A percentile compares a stretch with the other conserved stretches of the same genome.
Evolutionary conservation across 2,329 filamentous ascomycete species (phyloP).

Genomic region (Aspergillus terreus): DNA sequence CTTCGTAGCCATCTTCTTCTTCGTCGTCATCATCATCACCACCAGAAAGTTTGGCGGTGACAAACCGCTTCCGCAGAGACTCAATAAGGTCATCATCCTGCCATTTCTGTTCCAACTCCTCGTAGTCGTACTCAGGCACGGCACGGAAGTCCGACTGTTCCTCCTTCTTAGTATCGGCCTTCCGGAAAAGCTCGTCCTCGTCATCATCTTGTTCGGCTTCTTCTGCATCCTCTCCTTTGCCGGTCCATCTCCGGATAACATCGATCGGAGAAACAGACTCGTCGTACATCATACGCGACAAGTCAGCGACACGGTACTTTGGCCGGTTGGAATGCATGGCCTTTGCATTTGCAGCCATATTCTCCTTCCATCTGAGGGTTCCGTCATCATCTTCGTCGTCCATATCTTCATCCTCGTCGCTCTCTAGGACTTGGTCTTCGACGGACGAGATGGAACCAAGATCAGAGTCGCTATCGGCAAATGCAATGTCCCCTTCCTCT

Average conservation of each 20-base stretch:
- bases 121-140: conserved; percentile 76
- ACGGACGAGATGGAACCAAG: conserved; percentile 76
- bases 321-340: conserved; percentile 66
- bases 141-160: conserved; percentile 66
- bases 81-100: conserved; percentile 74
- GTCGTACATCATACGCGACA: conserved; percentile 88
- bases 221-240: conserved; percentile 59
- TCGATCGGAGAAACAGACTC: conserved; percentile 69
- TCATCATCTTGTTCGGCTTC: conserved; percentile 58
- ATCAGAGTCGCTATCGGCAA: conserved; percentile 96
- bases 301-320: conserved; percentile 73
- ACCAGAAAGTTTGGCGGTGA: conserved; percentile 61
- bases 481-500: conserved; percentile 71
- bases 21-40: conserved; percentile 51
- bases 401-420: conserved; percentile 38
- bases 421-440: conserved; percentile 54
- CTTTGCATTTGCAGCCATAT: conserved; percentile 71
- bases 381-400: conserved; percentile 56
- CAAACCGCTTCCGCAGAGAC: conserved; percentile 69
- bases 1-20: conserved; percentile 49
- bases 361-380: conserved; percentile 79
- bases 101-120: conserved; percentile 81
- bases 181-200: conserved; percentile 63
- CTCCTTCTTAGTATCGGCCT: conserved; percentile 48
- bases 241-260: conserved; percentile 75